These are phyloP conservation scores for Ganoderma lucidum DNA, from an alignment of 1,284 basidiomycete genomes.

Conservation along the genomic window DNA sequence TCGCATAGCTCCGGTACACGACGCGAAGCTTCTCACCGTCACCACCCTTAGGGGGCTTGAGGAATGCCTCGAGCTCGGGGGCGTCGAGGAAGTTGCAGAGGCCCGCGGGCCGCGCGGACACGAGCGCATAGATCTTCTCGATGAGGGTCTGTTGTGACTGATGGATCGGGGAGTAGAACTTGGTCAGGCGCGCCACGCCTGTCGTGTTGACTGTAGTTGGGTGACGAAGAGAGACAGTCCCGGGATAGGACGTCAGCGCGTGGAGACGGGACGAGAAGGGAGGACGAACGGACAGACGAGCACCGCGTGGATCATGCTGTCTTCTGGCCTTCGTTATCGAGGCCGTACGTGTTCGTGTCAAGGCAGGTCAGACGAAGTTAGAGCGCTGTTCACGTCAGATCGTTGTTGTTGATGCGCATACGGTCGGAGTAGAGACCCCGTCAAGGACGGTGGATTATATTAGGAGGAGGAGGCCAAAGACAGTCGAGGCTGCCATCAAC, in stretches of 20 bases:
- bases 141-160: slow-evolving; percentile 79
- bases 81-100: slow-evolving; percentile 96
- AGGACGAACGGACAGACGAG: slow-evolving; percentile 62
- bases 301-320: slow-evolving; percentile 86
- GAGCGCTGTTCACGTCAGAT: background rate
- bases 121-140: slow-evolving; percentile 86
- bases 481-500: background rate
- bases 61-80: slow-evolving; percentile 84
- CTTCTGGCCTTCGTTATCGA: background rate
- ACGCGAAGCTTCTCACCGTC: slow-evolving; percentile 73
- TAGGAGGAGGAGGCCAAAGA: background rate
- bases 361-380: background rate
- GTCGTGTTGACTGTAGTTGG: slow-evolving; percentile 77
- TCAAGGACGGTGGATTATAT: slow-evolving; percentile 1
- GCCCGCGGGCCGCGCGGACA: slow-evolving; percentile 77
- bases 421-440: background rate
- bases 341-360: background rate
- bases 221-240: slow-evolving; percentile 32
- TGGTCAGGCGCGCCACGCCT: slow-evolving; percentile 91
- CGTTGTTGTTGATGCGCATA: background rate
- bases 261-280: slow-evolving; percentile 7
- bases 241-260: slow-evolving; percentile 19
- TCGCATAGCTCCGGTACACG: slow-evolving; percentile 91
- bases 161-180: slow-evolving; percentile 93
- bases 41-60: slow-evolving; percentile 58